Conservation (phyloP, 1,139 yeast species). For the Yamadazyma membranifaciens region DNA sequence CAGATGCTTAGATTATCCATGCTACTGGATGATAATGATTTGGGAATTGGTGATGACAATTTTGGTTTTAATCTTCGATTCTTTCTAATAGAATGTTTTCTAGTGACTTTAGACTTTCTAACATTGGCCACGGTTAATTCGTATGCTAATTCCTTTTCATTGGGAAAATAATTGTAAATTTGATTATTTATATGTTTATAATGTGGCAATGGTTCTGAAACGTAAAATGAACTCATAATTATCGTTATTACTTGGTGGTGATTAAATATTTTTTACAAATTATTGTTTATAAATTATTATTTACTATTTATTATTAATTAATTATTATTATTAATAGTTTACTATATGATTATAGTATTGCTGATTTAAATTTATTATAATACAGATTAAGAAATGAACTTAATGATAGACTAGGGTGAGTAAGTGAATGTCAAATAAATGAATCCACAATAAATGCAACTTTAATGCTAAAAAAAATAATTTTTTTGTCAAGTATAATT, state of each 20-base stretch:
- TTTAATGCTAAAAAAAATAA: background rate
- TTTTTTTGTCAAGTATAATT: background rate
- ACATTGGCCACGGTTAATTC: slow-evolving; percentile 5
- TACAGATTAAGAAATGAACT: slow-evolving; percentile 1
- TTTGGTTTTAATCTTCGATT: slow-evolving; percentile 7
- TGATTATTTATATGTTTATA: slow-evolving; percentile 19
- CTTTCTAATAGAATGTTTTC: slow-evolving; percentile 4
- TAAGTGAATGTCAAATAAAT: slow-evolving; percentile 15
- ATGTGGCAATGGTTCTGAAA: slow-evolving; percentile 25
- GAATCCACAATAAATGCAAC: slow-evolving; percentile 12
- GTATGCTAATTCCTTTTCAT: slow-evolving; percentile 5
- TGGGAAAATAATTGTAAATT: slow-evolving; percentile 24
- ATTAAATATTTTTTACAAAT: too few relatives aligned
- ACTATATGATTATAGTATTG: background rate
- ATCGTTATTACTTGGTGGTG: too few relatives aligned
- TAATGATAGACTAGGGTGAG: slow-evolving; percentile 32
- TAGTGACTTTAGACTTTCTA: slow-evolving; percentile 17
- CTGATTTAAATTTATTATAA: background rate
- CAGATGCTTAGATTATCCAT: too few relatives aligned
- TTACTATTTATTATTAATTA: background rate
- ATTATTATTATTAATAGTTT: slow-evolving; percentile 1
- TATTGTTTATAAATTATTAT: too few relatives aligned
- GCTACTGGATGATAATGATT: background rate
- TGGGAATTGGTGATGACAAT: slow-evolving; percentile 5
- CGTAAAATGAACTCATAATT: slow-evolving; percentile 3